Evolutionary conservation across 352 stramenopile species (phyloP), one percentile per base, ranked within the genome.

Genomic region (Plasmopara halstedii): DNA sequence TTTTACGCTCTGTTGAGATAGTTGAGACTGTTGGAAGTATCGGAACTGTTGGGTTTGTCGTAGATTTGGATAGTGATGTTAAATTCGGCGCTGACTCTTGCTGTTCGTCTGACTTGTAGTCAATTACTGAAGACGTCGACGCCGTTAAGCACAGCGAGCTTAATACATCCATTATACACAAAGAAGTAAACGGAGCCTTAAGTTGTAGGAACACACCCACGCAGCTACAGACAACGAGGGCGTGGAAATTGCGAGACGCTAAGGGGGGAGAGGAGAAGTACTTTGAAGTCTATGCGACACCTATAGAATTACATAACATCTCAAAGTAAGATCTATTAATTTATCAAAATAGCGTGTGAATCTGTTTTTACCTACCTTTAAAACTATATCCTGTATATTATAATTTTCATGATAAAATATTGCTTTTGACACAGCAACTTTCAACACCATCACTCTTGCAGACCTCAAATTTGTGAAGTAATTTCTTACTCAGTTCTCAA

Each of bases 391-490:
- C 20, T 53, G 31, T 35, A 4, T 17, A 45, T 53, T 27, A 0
- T 6, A 13, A 53, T 58, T 18, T 8, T 29, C 33, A 25, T 3
- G n/a, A 17, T 3, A 19, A 31, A 25, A 36, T 35, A 31, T 40
- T 41, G 33, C 42, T 17, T 26, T 13, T 65, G 52, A 55, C 40
- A 70, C 64, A 73, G 70, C 70, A 82, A 82, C 65, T 78, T 75
- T 53, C 39, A 27, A 50, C 42, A 82, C 67, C 70, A 76, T 78
- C 70, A 82, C 64, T 82, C 70, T 64, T 40, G 19, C 15, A n/a
- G n/a, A n/a, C n/a, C n/a, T n/a, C n/a, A n/a, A n/a, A n/a, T n/a
- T n/a, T n/a, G n/a, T n/a, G n/a, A n/a, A n/a, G n/a, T n/a, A n/a
- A n/a, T n/a, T n/a, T n/a, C n/a, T n/a, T n/a, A n/a, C n/a, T n/a